Conservation (phyloP, 768 basidiomycete species). For the Boletus rubescentipes region DNA sequence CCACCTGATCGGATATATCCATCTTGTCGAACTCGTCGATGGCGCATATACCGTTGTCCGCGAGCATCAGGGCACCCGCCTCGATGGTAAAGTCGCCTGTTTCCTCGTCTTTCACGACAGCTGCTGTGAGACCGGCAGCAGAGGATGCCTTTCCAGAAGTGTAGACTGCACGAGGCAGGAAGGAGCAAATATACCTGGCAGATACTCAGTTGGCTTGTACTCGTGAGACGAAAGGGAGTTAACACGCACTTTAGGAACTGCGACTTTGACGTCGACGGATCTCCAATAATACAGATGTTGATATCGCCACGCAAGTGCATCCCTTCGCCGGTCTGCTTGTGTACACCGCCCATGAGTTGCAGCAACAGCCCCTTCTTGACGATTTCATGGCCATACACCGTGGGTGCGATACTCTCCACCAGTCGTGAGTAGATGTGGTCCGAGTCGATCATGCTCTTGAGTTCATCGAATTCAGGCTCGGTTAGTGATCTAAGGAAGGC, state of each 20-base stretch:
- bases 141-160: slow-evolving; percentile 99
- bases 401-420: slow-evolving; percentile 94
- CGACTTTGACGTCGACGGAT: slow-evolving; percentile 96
- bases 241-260: slow-evolving; percentile 91
- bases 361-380: slow-evolving; percentile 97
- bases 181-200: slow-evolving; percentile 91
- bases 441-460: slow-evolving; percentile 90
- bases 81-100: slow-evolving; percentile 99
- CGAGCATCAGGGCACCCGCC: slow-evolving; percentile 98
- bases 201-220: not conserved
- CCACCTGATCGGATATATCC: slow-evolving; percentile 98
- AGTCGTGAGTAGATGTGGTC: slow-evolving; percentile 94
- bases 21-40: slow-evolving; percentile 99
- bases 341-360: slow-evolving; percentile 98
- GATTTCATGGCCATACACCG: slow-evolving; percentile 98
- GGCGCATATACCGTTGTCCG: slow-evolving; percentile 99
- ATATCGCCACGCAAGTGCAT: slow-evolving; percentile 99
- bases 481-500: slow-evolving; percentile 89
- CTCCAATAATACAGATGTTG: slow-evolving; percentile 97
- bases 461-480: slow-evolving; percentile 91
- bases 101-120: slow-evolving; percentile 98
- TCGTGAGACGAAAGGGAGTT: not conserved
- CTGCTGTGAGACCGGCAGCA: slow-evolving; percentile 97
- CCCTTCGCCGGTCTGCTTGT: slow-evolving; percentile 94
- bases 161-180: slow-evolving; percentile 96